phyloP scores from a whole-genome alignment of 768 basidiomycete genomes.

The Vararia minispora region DNA sequence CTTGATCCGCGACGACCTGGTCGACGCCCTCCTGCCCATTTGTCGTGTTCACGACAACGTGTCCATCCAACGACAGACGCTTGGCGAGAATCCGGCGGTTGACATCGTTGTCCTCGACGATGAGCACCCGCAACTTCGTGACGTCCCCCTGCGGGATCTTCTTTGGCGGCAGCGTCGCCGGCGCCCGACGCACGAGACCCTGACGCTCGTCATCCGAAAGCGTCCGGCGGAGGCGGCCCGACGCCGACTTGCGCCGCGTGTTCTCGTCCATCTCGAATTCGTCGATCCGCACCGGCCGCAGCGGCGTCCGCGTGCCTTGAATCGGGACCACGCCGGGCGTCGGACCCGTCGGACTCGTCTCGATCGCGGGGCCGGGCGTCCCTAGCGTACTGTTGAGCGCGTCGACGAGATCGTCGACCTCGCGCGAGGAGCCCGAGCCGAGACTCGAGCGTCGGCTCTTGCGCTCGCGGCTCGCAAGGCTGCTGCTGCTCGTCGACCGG shows the following conservation, averaged over 20 bases:
- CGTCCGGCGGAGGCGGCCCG: too few relatives aligned
- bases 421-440: neutral
- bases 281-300: constrained; percentile 16
- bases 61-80: constrained; percentile 53
- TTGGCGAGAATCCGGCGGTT: constrained; percentile 64
- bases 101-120: constrained; percentile 72
- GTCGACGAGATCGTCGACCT: constrained; percentile 15
- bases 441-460: constrained; percentile 6
- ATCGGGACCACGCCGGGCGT: constrained; percentile 2
- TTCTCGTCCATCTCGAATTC: constrained; percentile 11
- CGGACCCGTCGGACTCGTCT: neutral
- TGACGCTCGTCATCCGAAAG: too few relatives aligned
- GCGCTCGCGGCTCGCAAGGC: neutral
- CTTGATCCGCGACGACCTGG: constrained; percentile 39
- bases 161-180: neutral
- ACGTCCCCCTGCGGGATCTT: constrained; percentile 2
- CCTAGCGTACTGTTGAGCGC: constrained; percentile 14
- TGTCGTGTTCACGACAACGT: constrained; percentile 49
- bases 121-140: constrained; percentile 35
- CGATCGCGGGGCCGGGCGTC: neutral
- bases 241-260: neutral
- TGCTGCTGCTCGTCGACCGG: constrained; percentile 1
- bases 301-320: constrained; percentile 10
- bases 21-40: constrained; percentile 74
- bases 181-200: neutral